Evolutionary conservation across 164 flowering plant genomes (phyloP).

Genomic region (Vitis rupestris): DNA sequence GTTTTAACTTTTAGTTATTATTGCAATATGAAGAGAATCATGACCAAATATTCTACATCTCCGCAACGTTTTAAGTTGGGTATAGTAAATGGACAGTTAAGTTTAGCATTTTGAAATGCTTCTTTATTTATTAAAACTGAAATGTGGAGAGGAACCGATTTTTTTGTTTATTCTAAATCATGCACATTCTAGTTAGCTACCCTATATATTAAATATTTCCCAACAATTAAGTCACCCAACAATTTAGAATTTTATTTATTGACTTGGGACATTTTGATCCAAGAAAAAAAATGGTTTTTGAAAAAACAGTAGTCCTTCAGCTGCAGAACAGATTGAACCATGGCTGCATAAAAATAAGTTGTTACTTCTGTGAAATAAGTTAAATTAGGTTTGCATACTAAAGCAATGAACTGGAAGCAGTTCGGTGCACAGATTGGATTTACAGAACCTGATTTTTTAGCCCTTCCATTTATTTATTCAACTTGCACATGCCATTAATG

Average conservation of each 20-base stretch:
- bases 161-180: background rate
- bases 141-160: background rate
- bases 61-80: background rate
- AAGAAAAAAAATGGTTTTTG: too few species aligned
- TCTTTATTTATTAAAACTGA: background rate
- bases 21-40: background rate
- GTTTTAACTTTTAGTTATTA: constrained; percentile 2
- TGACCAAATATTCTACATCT: background rate
- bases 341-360: too few species aligned
- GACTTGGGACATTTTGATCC: too few species aligned
- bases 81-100: background rate
- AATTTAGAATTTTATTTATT: background rate
- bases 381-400: too few species aligned
- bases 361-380: too few species aligned
- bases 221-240: background rate
- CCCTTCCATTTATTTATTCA: too few species aligned
- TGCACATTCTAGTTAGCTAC: background rate
- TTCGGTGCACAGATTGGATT: too few species aligned
- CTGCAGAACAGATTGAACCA: too few species aligned
- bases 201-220: background rate
- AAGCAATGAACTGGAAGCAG: too few species aligned
- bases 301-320: too few species aligned
- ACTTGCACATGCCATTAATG: too few species aligned
- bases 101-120: background rate
- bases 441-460: too few species aligned